Base-by-base conservation (phyloP, 1,284 basidiomycete species). In the Cutaneotrichosporon cyanovorans region DNA sequence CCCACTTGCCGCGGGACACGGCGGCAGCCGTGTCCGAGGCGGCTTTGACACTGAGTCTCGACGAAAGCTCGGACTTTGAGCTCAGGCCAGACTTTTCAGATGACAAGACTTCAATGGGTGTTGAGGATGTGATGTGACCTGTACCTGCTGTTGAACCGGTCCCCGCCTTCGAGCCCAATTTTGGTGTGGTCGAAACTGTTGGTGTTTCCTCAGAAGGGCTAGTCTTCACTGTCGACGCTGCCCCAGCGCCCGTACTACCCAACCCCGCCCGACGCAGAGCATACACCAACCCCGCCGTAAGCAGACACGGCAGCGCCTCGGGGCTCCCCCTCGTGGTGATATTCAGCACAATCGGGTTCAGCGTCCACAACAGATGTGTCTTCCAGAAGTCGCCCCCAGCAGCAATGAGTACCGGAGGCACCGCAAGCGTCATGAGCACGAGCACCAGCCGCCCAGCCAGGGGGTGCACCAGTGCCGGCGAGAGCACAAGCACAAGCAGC, bases 301-400 rank as follows among this genome's bases (percentile, higher is more conserved):
- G 42, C 2, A 87, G 75, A 16, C 85, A 83, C 3, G 97, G 80
- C 2, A 95, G 74, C 0, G 88, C 83, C 72, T 99, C 95, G 15
- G 92, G 90, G 2, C 89, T 95, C 2, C 93, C 95, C 9, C 93
- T 81, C 0, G 93, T 98, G 0, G 91, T 92, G 58, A 99, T 97
- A 56, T 90, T 87, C 61, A 95, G 87, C 1, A 93, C 86, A 60
- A 99, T 79, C 0, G 93, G 93, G 69, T 93, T 97, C 51, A 97
- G 76, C 2, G 96, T 81, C 79, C 79, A 81, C 56, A 95, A 79
- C 4, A 82, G 61, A 38, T 71, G 68, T 1, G 56, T 59, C 11
- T 51, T 51, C 58, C 56, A 60, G 39, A 57, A 62, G 12, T 31
- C 15, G n/a, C 37, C 37, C n/a, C 39, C 18, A 2, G 35, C 34